A percentile compares a stretch with the other conserved stretches of the same genome.
Evolutionary conservation across 202 grass and related monocot species (phyloP).

Genomic region (Zoysia matrella): DNA sequence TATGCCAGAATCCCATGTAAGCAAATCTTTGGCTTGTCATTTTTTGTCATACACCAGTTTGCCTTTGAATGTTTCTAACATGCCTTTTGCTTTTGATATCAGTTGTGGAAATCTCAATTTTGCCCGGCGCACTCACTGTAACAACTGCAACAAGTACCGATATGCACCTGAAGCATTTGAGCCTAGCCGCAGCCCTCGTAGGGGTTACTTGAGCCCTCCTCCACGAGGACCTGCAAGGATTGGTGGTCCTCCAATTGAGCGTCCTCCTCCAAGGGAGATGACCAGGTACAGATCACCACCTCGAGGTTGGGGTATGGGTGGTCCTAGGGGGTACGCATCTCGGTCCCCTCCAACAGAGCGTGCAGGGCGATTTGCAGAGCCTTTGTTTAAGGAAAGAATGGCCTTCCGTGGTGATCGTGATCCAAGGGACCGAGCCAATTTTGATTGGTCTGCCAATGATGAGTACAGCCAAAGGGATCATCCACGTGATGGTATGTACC

Average conservation of each 20-base stretch:
- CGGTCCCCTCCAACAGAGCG: too few species aligned
- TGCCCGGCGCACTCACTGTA: too few species aligned
- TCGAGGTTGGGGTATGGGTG: too few species aligned
- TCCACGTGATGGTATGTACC: conserved; percentile 49
- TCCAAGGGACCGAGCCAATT: conserved; percentile 49
- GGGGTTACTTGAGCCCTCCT: too few species aligned
- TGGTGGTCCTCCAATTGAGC: too few species aligned
- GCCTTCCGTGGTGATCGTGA: conserved; percentile 56
- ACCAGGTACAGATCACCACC: too few species aligned
- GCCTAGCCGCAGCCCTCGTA: too few species aligned
- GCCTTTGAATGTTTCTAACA: conserved; percentile 5
- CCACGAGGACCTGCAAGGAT: too few species aligned
- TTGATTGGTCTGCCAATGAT: conserved; percentile 57
- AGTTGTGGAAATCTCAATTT: conserved; percentile 21
- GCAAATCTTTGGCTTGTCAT: not conserved
- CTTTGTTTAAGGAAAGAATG: conserved; percentile 48
- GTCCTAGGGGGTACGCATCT: too few species aligned
- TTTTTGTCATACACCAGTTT: not conserved
- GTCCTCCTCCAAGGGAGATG: too few species aligned
- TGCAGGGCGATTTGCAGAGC: conserved; percentile 19
- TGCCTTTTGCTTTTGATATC: conserved; percentile 39
- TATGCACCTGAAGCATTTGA: too few species aligned
- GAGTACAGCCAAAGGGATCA: conserved; percentile 48
- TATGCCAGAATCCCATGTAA: conserved; percentile 88
- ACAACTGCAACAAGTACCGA: too few species aligned